These are phyloP conservation scores for Ophiostoma sp. DNA, from an alignment of 2,329 filamentous ascomycete genomes.

Conservation along the genomic window DNA sequence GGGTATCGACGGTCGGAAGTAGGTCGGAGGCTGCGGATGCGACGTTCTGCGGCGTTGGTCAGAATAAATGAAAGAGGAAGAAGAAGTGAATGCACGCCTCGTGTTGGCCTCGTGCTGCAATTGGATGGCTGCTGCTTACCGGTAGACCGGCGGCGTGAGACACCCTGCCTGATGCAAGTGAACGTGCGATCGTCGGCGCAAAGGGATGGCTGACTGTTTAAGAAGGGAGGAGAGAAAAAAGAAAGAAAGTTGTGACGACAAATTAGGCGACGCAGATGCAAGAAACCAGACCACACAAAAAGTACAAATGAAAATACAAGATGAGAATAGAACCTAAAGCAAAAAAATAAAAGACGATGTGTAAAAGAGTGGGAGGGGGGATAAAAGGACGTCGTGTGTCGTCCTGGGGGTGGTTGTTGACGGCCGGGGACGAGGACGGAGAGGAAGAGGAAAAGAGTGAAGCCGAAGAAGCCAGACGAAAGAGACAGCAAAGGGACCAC, in stretches of 20 bases:
- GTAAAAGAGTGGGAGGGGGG: neutral
- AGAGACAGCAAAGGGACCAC: slow-evolving; percentile 3
- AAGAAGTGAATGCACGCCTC: neutral
- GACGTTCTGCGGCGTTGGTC: slow-evolving; percentile 35
- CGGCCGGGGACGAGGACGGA: slow-evolving; percentile 10
- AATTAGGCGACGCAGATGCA: neutral
- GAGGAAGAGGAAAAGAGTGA: slow-evolving; percentile 1
- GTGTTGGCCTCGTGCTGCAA: neutral
- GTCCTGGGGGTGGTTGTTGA: slow-evolving; percentile 2
- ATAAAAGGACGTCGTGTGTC: neutral
- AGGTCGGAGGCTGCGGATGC: slow-evolving; percentile 47
- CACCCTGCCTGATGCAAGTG: slow-evolving; percentile 9
- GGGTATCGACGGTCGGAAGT: slow-evolving; percentile 37
- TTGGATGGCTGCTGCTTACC: slow-evolving; percentile 18
- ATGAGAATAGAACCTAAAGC: neutral
- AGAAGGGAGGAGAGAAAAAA: neutral
- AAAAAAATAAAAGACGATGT: neutral
- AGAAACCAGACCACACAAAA: neutral
- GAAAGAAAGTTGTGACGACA: neutral
- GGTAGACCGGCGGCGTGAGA: slow-evolving; percentile 27
- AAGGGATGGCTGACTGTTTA: neutral
- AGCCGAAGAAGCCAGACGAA: neutral
- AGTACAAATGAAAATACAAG: slow-evolving; percentile 18
- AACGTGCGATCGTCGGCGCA: neutral
- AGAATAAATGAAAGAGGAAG: neutral